Percentiles rank a stretch among this genome's conserved stretches.
phyloP scores from a whole-genome alignment of 1,284 basidiomycete species.

The Leccinum pachyderme region DNA sequence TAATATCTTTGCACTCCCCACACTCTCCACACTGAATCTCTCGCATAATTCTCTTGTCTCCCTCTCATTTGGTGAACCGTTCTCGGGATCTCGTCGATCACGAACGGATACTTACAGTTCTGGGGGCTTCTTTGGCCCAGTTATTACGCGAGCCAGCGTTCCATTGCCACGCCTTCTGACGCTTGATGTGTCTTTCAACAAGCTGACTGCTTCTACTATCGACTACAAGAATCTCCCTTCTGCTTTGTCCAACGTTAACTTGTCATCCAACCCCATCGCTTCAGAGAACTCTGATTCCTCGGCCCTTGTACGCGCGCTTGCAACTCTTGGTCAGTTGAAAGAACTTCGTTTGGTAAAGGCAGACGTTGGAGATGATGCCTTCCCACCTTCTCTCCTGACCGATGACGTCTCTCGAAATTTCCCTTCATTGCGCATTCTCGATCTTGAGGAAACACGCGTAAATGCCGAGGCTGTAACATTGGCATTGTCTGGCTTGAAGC shows the following conservation, averaged over 20 bases:
- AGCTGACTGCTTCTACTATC: slow-evolving; percentile 51
- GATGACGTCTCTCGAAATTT: slow-evolving; percentile 38
- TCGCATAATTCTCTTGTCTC: slow-evolving; percentile 64
- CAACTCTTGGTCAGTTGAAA: slow-evolving; percentile 49
- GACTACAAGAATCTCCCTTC: slow-evolving; percentile 50
- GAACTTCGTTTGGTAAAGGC: slow-evolving; percentile 57
- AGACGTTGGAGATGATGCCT: slow-evolving; percentile 57
- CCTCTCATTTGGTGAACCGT: slow-evolving; percentile 63
- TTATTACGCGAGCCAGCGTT: slow-evolving; percentile 54
- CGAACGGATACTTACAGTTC: slow-evolving; percentile 34
- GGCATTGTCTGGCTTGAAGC: slow-evolving; percentile 45
- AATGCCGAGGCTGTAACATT: slow-evolving; percentile 44
- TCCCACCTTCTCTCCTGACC: slow-evolving; percentile 45
- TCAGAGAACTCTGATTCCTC: slow-evolving; percentile 23
- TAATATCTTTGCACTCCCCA: slow-evolving; percentile 65
- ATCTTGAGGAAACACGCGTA: slow-evolving; percentile 63
- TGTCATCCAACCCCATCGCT: slow-evolving; percentile 56
- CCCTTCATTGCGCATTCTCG: slow-evolving; percentile 51
- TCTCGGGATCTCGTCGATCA: slow-evolving; percentile 27
- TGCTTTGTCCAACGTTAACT: slow-evolving; percentile 46
- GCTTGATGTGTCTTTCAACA: slow-evolving; percentile 65
- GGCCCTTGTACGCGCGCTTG: slow-evolving; percentile 38
- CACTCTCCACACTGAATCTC: slow-evolving; percentile 62
- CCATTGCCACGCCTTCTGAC: slow-evolving; percentile 61
- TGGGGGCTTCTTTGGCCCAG: slow-evolving; percentile 61